Conservation (phyloP, 768 basidiomycete genomes). For the Boletales sp. region DNA sequence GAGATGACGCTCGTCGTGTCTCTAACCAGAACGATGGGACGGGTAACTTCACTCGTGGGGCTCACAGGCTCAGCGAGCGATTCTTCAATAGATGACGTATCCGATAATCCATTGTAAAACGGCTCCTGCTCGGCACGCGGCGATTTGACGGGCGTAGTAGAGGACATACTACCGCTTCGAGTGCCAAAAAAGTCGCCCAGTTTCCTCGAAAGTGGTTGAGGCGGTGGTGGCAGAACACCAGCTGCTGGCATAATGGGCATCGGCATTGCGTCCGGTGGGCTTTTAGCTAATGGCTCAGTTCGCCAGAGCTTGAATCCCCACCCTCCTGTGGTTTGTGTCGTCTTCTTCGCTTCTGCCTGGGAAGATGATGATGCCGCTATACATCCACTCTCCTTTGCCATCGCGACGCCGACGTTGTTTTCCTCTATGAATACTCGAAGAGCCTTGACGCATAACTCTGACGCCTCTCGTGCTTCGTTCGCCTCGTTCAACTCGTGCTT, state of each 20-base stretch:
- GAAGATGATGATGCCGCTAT: conserved; percentile 14
- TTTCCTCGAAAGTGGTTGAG: conserved; percentile 57
- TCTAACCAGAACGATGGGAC: conserved; percentile 27
- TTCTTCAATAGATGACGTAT: conserved; percentile 36
- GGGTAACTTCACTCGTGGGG: conserved; percentile 27
- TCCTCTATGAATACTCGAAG: conserved; percentile 81
- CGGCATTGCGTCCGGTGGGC: conserved; percentile 24
- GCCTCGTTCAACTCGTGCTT: conserved; percentile 70
- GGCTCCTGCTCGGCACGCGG: conserved; percentile 24
- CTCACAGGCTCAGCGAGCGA: conserved; percentile 33
- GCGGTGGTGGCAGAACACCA: conserved; percentile 22
- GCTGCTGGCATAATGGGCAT: conserved; percentile 26
- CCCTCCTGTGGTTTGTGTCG: conserved; percentile 32
- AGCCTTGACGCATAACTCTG: conserved; percentile 79
- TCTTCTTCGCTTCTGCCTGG: conserved; percentile 33
- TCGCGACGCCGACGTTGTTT: conserved; percentile 53
- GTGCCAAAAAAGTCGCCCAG: conserved; percentile 69
- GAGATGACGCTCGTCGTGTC: conserved; percentile 28
- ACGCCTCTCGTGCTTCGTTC: conserved; percentile 83
- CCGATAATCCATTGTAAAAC: conserved; percentile 28
- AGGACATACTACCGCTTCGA: conserved; percentile 48
- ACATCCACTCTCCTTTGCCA: conserved; percentile 13
- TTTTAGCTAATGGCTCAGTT: conserved; percentile 34
- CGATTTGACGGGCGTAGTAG: conserved; percentile 30
- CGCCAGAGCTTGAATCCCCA: conserved; percentile 78